A percentile compares a stretch with the other conserved stretches of the same genome.
Conservation (phyloP, 1,139 yeast genomes). For the Keqinozyma sinolaborantium region DNA sequence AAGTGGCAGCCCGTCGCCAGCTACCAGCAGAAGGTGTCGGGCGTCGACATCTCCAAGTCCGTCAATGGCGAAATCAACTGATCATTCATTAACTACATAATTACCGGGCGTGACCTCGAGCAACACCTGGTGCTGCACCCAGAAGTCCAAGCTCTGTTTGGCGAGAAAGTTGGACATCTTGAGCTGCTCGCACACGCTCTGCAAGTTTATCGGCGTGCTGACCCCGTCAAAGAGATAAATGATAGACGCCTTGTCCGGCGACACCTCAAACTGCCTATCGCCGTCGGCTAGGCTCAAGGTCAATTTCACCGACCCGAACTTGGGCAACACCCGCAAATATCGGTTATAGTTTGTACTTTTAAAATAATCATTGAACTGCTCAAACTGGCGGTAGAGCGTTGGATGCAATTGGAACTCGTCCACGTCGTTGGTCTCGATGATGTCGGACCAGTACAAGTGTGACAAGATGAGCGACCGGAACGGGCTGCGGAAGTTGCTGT, state of each 20-base stretch:
- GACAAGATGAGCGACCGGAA: constrained; percentile 40
- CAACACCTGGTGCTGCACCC: constrained; percentile 55
- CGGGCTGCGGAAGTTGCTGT: constrained; percentile 7
- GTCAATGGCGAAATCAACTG: constrained; percentile 25
- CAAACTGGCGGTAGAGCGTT: constrained; percentile 31
- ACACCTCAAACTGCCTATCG: constrained; percentile 41
- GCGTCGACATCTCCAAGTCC: constrained; percentile 24
- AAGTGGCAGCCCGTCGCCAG: constrained; percentile 73
- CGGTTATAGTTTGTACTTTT: constrained; percentile 52
- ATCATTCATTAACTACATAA: constrained; percentile 15
- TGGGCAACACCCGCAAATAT: constrained; percentile 53
- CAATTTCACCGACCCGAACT: constrained; percentile 61
- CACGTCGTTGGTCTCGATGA: constrained; percentile 27
- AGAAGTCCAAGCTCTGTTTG: constrained; percentile 42
- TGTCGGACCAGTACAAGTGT: constrained; percentile 52
- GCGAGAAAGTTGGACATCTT: constrained; percentile 39
- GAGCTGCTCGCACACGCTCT: constrained; percentile 21
- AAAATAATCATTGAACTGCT: constrained; percentile 41
- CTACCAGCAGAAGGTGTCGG: constrained; percentile 60
- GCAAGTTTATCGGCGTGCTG: constrained; percentile 19
- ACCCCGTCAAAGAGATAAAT: constrained; percentile 50
- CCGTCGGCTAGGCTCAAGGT: constrained; percentile 49
- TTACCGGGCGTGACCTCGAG: constrained; percentile 24
- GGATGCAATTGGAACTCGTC: constrained; percentile 47
- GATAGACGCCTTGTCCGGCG: constrained; percentile 70